These are phyloP conservation scores for Paraphoma chrysanthemicola DNA, from an alignment of 2,329 filamentous ascomycete genomes.

Conservation along the genomic window DNA sequence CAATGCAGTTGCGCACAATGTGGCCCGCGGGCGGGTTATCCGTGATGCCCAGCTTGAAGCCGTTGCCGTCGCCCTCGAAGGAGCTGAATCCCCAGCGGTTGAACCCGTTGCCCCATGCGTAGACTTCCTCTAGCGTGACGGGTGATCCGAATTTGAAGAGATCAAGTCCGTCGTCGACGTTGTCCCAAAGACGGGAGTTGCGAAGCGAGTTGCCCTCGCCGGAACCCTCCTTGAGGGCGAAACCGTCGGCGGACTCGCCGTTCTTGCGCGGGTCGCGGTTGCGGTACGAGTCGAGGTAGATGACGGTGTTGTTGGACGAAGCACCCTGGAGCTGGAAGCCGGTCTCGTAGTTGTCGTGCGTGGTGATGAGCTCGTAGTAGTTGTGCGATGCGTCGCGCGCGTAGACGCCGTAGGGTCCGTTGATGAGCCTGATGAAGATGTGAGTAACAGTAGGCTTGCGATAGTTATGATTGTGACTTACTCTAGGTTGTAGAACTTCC, in stretches of 20 bases:
- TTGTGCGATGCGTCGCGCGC: slow-evolving; percentile 45
- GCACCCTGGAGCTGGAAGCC: slow-evolving; percentile 48
- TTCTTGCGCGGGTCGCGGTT: slow-evolving; percentile 56
- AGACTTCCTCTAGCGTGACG: slow-evolving; percentile 54
- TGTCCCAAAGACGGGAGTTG: slow-evolving; percentile 58
- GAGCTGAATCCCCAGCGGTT: slow-evolving; percentile 54
- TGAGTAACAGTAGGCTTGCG: neutral
- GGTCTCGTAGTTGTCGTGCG: slow-evolving; percentile 50
- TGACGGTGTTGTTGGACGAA: slow-evolving; percentile 28
- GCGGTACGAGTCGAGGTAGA: slow-evolving; percentile 31
- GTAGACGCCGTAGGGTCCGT: slow-evolving; percentile 50
- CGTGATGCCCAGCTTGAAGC: slow-evolving; percentile 56
- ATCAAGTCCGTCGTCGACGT: slow-evolving; percentile 59
- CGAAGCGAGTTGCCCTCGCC: slow-evolving; percentile 56
- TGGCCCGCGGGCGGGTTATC: slow-evolving; percentile 51
- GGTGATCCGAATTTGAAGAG: slow-evolving; percentile 53
- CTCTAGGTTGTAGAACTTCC: slow-evolving; percentile 54
- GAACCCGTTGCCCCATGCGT: slow-evolving; percentile 57
- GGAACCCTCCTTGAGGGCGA: slow-evolving; percentile 56
- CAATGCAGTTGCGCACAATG: slow-evolving; percentile 54
- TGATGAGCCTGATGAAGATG: slow-evolving; percentile 27
- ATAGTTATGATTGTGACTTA: neutral
- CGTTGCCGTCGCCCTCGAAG: slow-evolving; percentile 57
- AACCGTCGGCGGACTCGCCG: slow-evolving; percentile 59
- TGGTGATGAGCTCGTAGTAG: slow-evolving; percentile 45